Evolutionary conservation across 768 basidiomycete genomes (phyloP).

Genomic region (Rhodotorula sphaerocarpa): DNA sequence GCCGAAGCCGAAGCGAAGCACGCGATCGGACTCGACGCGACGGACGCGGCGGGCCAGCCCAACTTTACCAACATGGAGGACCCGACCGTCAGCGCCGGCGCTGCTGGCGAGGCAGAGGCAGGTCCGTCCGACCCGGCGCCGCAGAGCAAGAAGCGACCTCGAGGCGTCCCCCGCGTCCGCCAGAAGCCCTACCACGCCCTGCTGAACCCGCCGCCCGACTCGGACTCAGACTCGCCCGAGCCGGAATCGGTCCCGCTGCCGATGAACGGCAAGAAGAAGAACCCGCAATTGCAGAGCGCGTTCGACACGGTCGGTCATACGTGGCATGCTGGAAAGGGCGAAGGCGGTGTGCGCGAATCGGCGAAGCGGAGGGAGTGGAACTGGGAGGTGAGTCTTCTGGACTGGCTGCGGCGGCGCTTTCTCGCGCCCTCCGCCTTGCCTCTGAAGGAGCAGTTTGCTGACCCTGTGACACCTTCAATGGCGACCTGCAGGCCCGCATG

Average conservation of each 20-base stretch:
- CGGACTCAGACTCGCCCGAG: constrained; percentile 6
- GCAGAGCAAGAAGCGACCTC: constrained; percentile 41
- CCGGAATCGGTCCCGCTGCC: constrained; percentile 31
- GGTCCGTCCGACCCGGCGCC: constrained; percentile 49
- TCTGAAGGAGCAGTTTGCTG: too few relatives aligned
- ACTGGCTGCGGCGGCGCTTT: too few relatives aligned
- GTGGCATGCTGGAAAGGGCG: constrained; percentile 36
- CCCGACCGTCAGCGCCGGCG: not conserved
- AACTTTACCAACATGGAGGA: constrained; percentile 2
- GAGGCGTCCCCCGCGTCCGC: constrained; percentile 18
- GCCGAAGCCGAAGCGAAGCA: constrained; percentile 28
- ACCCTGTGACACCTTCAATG: too few relatives aligned
- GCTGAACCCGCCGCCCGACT: constrained; percentile 21
- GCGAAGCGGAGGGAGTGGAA: constrained; percentile 76
- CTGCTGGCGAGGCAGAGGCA: not conserved
- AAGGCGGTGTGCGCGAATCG: constrained; percentile 37
- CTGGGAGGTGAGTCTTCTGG: constrained; percentile 67
- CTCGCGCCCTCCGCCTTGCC: too few relatives aligned
- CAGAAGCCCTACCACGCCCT: constrained; percentile 31
- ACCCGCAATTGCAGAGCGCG: constrained; percentile 27
- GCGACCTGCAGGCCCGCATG: constrained; percentile 92
- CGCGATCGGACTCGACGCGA: constrained; percentile 36
- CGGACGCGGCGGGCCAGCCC: constrained; percentile 33
- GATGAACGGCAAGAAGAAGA: constrained; percentile 21
- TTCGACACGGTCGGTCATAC: constrained; percentile 36